Evolutionary conservation across 495 filamentous ascomycete species (phyloP).

Genomic region (Neurospora africana): DNA sequence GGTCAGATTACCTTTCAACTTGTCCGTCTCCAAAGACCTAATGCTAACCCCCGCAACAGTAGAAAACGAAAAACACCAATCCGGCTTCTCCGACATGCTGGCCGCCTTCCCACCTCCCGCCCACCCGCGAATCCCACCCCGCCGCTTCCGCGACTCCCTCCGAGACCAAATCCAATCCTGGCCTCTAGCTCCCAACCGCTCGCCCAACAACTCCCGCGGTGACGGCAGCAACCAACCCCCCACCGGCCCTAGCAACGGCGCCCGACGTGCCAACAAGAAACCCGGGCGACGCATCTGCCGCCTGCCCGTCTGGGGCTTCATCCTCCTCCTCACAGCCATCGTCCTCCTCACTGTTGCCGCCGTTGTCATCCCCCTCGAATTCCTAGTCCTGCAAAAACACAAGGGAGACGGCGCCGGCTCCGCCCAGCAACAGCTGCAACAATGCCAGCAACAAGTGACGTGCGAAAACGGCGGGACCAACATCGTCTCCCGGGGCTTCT

Average conservation of each 20-base stretch:
- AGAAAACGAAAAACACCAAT: conserved; percentile 42
- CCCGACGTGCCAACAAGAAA: conserved; percentile 7
- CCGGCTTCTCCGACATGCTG: conserved; percentile 72
- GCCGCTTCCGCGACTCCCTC: conserved; percentile 30
- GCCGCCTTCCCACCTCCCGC: conserved; percentile 83
- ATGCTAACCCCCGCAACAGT: conserved; percentile 27
- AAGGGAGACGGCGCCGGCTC: conserved; percentile 21
- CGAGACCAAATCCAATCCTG: conserved; percentile 28
- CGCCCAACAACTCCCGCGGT: conserved; percentile 19
- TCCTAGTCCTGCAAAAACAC: conserved; percentile 54
- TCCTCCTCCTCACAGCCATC: conserved; percentile 55
- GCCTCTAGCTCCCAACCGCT: conserved; percentile 27
- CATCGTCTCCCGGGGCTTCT: conserved; percentile 51
- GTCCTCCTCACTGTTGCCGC: conserved; percentile 76
- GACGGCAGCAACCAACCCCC: conserved; percentile 8
- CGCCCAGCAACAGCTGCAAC: conserved; percentile 23
- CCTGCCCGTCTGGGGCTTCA: conserved; percentile 69
- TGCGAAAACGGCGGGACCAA: conserved; percentile 79
- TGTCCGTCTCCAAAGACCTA: not conserved
- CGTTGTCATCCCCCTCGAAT: conserved; percentile 72
- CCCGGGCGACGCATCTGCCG: conserved; percentile 51
- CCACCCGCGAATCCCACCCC: conserved; percentile 42
- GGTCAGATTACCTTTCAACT: conserved; percentile 18
- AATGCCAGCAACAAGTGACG: conserved; percentile 42
- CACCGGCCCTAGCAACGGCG: conserved; percentile 7